A percentile compares a stretch with the other conserved stretches of the same genome.
Conservation (phyloP, 1,284 basidiomycete species). For the Exsudoporus floridanus region DNA sequence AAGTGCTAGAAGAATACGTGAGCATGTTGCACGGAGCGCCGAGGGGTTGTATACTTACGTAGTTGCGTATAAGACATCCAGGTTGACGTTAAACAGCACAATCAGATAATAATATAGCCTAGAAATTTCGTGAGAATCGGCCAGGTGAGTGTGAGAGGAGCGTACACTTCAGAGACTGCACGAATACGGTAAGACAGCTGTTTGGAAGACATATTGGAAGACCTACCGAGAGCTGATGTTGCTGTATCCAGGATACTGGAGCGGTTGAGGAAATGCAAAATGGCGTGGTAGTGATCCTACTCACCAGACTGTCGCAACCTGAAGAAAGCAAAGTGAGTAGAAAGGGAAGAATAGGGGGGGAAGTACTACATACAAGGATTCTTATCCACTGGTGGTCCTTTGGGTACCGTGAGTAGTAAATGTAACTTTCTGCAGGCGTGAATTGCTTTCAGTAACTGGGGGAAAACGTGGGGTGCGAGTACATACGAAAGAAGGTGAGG, state of each 20-base stretch:
- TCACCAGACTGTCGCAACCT: constrained; percentile 39
- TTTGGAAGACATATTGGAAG: background rate
- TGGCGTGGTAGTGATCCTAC: background rate
- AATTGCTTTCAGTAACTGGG: background rate
- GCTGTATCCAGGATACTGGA: constrained; percentile 27
- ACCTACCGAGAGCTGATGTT: constrained; percentile 23
- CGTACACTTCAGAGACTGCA: constrained; percentile 40
- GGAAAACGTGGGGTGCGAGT: background rate
- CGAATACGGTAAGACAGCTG: background rate
- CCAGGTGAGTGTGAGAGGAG: background rate
- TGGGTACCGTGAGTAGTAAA: constrained; percentile 41
- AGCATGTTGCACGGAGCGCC: background rate
- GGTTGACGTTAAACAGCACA: constrained; percentile 34
- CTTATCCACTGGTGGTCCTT: constrained; percentile 31
- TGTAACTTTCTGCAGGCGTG: constrained; percentile 37
- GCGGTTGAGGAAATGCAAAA: background rate
- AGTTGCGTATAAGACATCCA: constrained; percentile 36
- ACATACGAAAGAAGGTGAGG: constrained; percentile 45
- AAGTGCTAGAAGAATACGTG: constrained; percentile 29
- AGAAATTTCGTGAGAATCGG: constrained; percentile 10
- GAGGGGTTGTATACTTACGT: constrained; percentile 27
- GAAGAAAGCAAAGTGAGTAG: background rate
- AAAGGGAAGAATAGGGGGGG: background rate
- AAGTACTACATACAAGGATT: constrained; percentile 28
- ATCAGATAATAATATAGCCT: constrained; percentile 42